Percentiles rank a stretch among this genome's conserved stretches.
Conservation (phyloP, 768 basidiomycete species). For the Naematelia encephala region DNA sequence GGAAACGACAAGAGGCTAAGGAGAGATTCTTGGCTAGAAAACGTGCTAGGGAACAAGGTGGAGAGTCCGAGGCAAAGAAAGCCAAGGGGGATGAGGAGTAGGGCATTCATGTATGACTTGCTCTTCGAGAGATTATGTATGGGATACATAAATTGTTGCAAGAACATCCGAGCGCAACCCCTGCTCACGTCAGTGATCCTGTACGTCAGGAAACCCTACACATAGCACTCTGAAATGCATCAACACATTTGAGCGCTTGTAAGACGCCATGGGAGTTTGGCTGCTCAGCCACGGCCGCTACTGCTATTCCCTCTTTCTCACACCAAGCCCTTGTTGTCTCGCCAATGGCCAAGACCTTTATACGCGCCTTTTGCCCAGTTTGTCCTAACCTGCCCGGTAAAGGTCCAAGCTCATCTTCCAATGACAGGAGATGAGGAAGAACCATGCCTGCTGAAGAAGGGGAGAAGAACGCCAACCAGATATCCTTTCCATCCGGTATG, state of each 20-base stretch:
- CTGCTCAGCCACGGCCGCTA: constrained; percentile 12
- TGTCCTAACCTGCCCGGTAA: no score
- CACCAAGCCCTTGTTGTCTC: constrained; percentile 14
- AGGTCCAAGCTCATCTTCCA: not conserved
- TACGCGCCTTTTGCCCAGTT: not conserved
- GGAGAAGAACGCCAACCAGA: constrained; percentile 21
- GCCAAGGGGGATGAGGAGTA: constrained; percentile 56
- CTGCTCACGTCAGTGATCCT: no score
- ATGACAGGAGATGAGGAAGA: constrained; percentile 5
- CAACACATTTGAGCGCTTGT: constrained; percentile 1
- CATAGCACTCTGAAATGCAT: no score
- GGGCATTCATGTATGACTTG: no score
- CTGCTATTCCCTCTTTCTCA: not conserved
- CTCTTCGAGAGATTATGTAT: no score
- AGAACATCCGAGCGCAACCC: no score
- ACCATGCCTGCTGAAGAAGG: constrained; percentile 14
- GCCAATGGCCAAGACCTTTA: constrained; percentile 12
- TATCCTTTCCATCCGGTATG: no score
- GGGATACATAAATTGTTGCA: no score
- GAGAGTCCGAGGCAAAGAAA: constrained; percentile 61
- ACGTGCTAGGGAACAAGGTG: constrained; percentile 37
- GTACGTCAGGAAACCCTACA: no score
- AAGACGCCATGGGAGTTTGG: constrained; percentile 13
- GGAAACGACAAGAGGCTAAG: constrained; percentile 42
- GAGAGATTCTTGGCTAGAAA: constrained; percentile 47